These are phyloP conservation scores for Rhodotorula graminis DNA, from an alignment of 768 basidiomycete species.

Conservation along the genomic window DNA sequence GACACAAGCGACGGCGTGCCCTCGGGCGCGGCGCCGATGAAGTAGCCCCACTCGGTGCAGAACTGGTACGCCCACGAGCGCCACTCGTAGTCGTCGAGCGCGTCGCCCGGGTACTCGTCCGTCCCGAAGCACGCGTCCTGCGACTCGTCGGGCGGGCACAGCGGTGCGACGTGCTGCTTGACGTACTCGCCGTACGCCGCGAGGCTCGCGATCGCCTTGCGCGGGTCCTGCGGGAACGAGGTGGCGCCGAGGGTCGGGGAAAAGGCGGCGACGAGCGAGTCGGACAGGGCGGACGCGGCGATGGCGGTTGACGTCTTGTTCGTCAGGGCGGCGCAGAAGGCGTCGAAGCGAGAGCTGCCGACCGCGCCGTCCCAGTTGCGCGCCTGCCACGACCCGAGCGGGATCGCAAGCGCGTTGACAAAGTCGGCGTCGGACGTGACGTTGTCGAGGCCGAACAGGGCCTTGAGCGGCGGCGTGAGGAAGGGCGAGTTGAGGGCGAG, in stretches of 20 bases:
- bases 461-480: slow-evolving; percentile 59
- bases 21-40: slow-evolving; percentile 56
- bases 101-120: slow-evolving; percentile 58
- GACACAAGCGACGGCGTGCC: slow-evolving; percentile 73
- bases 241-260: slow-evolving; percentile 41
- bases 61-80: slow-evolving; percentile 73
- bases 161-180: slow-evolving; percentile 55
- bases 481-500: slow-evolving; percentile 51
- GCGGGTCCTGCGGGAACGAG: slow-evolving; percentile 17
- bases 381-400: slow-evolving; percentile 71
- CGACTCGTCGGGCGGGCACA: slow-evolving; percentile 54
- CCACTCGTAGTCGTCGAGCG: slow-evolving; percentile 65
- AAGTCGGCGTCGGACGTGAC: slow-evolving; percentile 74
- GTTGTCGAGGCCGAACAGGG: slow-evolving; percentile 66
- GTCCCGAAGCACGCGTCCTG: slow-evolving; percentile 82
- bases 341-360: slow-evolving; percentile 60
- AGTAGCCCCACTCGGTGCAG: slow-evolving; percentile 78
- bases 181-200: slow-evolving; percentile 71
- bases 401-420: slow-evolving; percentile 62
- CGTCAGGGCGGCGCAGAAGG: slow-evolving; percentile 51
- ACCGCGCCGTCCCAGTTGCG: slow-evolving; percentile 80
- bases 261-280: slow-evolving; percentile 2
- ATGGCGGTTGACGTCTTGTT: too few species aligned
- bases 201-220: slow-evolving; percentile 13
- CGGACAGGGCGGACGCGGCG: slow-evolving; percentile 24